phyloP scores from a whole-genome alignment of 1,284 basidiomycete species.

The Boletus holoroseus region DNA sequence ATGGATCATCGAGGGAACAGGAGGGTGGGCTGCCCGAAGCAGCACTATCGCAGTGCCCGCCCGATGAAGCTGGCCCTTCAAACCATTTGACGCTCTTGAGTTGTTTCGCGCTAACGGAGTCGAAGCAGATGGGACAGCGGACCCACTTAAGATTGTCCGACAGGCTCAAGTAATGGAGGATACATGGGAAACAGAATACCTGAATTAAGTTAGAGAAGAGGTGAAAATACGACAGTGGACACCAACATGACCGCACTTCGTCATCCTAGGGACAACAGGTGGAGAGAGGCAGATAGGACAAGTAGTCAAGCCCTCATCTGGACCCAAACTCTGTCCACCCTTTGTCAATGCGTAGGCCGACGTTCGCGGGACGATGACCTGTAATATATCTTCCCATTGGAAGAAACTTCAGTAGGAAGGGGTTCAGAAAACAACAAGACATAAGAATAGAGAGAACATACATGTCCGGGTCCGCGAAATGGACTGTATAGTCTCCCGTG shows the following conservation, averaged over 20 bases:
- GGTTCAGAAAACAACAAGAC: conserved; percentile 5
- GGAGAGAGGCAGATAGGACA: conserved; percentile 95
- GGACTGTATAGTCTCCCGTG: conserved; percentile 85
- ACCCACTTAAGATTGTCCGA: conserved; percentile 80
- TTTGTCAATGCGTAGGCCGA: conserved; percentile 56
- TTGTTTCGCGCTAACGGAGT: conserved; percentile 86
- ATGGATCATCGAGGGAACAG: conserved; percentile 31
- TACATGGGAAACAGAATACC: conserved; percentile 89
- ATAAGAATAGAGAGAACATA: conserved; percentile 37
- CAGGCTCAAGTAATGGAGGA: conserved; percentile 84
- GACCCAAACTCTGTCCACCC: conserved; percentile 35
- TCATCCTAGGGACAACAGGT: conserved; percentile 92
- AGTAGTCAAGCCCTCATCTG: conserved; percentile 60
- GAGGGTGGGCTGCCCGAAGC: conserved; percentile 43
- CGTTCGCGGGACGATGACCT: conserved; percentile 85
- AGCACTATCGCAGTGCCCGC: conserved; percentile 39
- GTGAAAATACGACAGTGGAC: conserved; percentile 12
- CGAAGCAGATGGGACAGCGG: conserved; percentile 94
- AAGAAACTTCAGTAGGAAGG: conserved; percentile 59
- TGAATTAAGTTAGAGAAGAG: conserved; percentile 31
- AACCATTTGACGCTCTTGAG: conserved; percentile 91
- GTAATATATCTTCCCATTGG: conserved; percentile 94
- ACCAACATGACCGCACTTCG: conserved; percentile 94
- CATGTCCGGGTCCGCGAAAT: conserved; percentile 95
- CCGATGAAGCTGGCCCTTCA: conserved; percentile 40